Percentiles rank a stretch among this genome's conserved stretches.
These are phyloP conservation scores for Venturiaceae sp. DNA, from an alignment of 2,329 filamentous ascomycete species.

Conservation along the genomic window DNA sequence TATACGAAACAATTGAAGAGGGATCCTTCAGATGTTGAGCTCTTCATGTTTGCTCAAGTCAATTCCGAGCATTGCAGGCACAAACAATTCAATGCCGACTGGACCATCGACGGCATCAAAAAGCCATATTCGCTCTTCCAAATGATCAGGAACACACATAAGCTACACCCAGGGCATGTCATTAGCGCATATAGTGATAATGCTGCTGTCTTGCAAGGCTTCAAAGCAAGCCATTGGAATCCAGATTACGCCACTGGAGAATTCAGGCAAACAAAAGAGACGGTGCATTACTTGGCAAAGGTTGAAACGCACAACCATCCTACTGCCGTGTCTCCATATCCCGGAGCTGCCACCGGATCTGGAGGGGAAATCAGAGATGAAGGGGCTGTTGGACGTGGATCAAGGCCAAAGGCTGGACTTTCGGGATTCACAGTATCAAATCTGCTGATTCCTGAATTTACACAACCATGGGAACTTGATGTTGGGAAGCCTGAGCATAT, in stretches of 20 bases:
- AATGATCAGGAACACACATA: conserved; percentile 95
- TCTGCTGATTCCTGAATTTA: conserved; percentile 74
- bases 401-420: conserved; percentile 84
- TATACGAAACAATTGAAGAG: conserved; percentile 58
- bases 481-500: conserved; percentile 86
- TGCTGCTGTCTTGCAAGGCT: conserved; percentile 78
- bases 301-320: conserved; percentile 98
- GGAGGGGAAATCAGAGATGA: conserved; percentile 95
- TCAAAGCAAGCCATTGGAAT: conserved; percentile 69
- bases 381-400: conserved; percentile 86
- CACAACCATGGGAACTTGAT: conserved; percentile 82
- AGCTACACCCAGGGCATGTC: conserved; percentile 65
- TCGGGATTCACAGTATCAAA: conserved; percentile 94
- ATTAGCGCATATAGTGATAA: conserved; percentile 97
- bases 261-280: conserved; percentile 80
- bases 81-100: conserved; percentile 94
- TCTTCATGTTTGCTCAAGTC: conserved; percentile 99
- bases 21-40: conserved; percentile 77
- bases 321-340: conserved; percentile 86
- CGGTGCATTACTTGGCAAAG: conserved; percentile 81
- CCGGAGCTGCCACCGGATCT: conserved; percentile 88
- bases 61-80: conserved; percentile 89
- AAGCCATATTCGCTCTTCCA: conserved; percentile 78
- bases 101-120: conserved; percentile 80
- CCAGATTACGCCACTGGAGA: conserved; percentile 78